phyloP scores from a whole-genome alignment of 352 stramenopile species.

The Phytophthora citricola region DNA sequence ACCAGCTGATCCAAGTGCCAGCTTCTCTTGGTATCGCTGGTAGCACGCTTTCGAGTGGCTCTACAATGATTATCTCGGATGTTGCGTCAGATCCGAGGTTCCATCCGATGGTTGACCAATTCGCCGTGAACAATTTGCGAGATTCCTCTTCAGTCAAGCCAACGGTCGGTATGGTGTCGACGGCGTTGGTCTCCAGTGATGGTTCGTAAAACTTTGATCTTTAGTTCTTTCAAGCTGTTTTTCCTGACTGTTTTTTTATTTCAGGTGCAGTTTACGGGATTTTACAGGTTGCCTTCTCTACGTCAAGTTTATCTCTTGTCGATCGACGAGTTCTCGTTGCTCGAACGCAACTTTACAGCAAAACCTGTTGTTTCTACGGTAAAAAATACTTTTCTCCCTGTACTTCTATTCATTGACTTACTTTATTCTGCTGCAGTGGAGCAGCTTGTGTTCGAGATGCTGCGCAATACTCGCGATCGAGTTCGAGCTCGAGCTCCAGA shows the following conservation, averaged over 20 bases:
- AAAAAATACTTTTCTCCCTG: neutral
- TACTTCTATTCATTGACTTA: neutral
- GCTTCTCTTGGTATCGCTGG: conserved; percentile 67
- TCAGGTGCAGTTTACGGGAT: conserved; percentile 56
- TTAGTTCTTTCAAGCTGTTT: neutral
- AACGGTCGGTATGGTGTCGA: conserved; percentile 50
- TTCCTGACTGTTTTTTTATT: neutral
- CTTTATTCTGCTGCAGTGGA: conserved; percentile 50
- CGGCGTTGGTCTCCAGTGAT: conserved; percentile 48
- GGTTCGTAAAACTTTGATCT: conserved; percentile 23
- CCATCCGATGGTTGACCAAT: conserved; percentile 73
- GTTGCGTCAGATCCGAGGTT: conserved; percentile 54
- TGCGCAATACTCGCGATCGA: conserved; percentile 60
- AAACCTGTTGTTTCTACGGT: conserved; percentile 55
- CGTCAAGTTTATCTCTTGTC: conserved; percentile 20
- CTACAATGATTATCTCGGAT: conserved; percentile 49
- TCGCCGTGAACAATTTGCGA: conserved; percentile 39
- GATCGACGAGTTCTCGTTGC: conserved; percentile 26
- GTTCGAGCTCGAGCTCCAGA: conserved; percentile 50
- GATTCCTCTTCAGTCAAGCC: conserved; percentile 14
- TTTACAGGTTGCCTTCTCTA: conserved; percentile 55
- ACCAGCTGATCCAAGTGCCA: conserved; percentile 54
- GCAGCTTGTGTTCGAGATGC: conserved; percentile 67
- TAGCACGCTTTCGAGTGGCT: conserved; percentile 44
- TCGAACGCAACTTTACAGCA: conserved; percentile 40